phyloP scores from a whole-genome alignment of 169 alveolate genomes.

The Plasmodium gonderi region DNA sequence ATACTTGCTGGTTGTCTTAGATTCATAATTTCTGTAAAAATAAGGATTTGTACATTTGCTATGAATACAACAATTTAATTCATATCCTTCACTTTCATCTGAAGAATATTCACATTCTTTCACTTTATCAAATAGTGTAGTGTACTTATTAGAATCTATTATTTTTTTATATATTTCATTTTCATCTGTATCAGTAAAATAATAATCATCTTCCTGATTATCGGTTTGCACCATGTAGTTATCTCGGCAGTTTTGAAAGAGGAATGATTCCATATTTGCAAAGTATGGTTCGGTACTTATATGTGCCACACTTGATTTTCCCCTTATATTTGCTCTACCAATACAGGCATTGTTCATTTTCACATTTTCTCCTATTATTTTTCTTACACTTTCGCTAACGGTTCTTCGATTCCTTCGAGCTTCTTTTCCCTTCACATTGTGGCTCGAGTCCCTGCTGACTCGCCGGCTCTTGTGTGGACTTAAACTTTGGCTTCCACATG shows the following conservation, averaged over 20 bases:
- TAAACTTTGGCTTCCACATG: no score
- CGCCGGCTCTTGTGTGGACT: no score
- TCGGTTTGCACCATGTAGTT: neutral
- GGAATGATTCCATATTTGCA: neutral
- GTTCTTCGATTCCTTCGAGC: no score
- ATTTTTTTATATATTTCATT: conserved; percentile 37
- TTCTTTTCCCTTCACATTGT: no score
- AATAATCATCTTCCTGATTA: conserved; percentile 3
- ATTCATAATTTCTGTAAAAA: conserved; percentile 42
- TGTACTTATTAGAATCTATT: neutral
- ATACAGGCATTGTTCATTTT: neutral
- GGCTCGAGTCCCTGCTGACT: no score
- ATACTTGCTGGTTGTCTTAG: conserved; percentile 19
- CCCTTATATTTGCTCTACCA: no score
- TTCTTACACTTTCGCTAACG: no score
- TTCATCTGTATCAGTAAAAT: conserved; percentile 20
- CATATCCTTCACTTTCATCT: conserved; percentile 75
- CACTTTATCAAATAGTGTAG: conserved; percentile 5
- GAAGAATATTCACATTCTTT: conserved; percentile 27
- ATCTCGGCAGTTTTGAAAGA: neutral
- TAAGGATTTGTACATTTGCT: conserved; percentile 38
- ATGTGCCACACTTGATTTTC: no score
- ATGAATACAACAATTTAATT: conserved; percentile 61
- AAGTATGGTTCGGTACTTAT: neutral
- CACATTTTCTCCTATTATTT: no score